phyloP scores from a whole-genome alignment of 768 basidiomycete species.

The Lentinula sp. region DNA sequence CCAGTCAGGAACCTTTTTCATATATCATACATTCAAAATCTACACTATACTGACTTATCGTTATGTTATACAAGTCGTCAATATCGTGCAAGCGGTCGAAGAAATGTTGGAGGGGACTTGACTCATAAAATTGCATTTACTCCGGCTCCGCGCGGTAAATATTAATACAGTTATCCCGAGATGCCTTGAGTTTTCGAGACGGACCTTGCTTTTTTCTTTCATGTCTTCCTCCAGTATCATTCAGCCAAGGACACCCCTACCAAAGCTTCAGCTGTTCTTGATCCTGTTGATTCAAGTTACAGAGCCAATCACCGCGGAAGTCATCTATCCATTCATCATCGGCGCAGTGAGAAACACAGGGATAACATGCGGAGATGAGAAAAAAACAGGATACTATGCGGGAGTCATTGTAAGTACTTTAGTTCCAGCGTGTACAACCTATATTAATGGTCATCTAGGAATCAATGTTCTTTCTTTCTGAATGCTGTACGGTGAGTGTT shows the following conservation, averaged over 20 bases:
- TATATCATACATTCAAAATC: too few relatives aligned
- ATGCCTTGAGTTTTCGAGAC: not conserved
- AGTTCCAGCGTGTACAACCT: too few relatives aligned
- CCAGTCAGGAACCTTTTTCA: too few relatives aligned
- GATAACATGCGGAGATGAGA: conserved; percentile 13
- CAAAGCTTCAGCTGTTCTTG: conserved; percentile 31
- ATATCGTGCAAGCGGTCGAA: too few relatives aligned
- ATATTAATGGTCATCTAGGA: conserved; percentile 11
- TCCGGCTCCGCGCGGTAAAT: too few relatives aligned
- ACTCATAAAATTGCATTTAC: too few relatives aligned
- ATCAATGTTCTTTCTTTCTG: conserved; percentile 22
- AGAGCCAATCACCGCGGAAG: conserved; percentile 24
- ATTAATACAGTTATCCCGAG: too few relatives aligned
- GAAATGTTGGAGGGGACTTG: too few relatives aligned
- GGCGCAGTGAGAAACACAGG: conserved; percentile 9
- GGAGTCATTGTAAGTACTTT: conserved; percentile 12
- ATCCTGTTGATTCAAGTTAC: conserved; percentile 27
- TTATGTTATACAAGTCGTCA: too few relatives aligned
- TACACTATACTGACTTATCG: too few relatives aligned
- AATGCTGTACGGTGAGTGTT: conserved; percentile 13
- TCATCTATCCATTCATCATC: conserved; percentile 18
- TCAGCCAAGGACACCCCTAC: conserved; percentile 22
- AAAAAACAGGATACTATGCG: conserved; percentile 16
- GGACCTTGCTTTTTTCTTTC: not conserved
- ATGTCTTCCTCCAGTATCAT: not conserved